Evolutionary conservation across 768 basidiomycete species (phyloP).

Genomic region (Astraeus odoratus): DNA sequence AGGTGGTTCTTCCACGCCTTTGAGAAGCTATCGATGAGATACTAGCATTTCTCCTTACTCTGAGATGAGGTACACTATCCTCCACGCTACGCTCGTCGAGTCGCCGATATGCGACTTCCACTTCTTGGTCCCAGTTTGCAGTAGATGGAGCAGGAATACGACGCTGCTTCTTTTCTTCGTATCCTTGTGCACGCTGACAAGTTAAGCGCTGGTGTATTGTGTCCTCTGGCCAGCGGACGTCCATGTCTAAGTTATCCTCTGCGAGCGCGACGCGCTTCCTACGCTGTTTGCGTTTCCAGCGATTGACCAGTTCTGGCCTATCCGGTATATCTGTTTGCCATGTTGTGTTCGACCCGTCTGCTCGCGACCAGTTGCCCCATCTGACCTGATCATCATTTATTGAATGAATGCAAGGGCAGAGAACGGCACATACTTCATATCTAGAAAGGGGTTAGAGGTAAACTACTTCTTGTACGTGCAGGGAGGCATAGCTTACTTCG

Average conservation of each 20-base stretch:
- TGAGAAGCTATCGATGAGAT: conserved; percentile 5
- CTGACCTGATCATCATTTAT: conserved; percentile 32
- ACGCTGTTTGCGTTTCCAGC: conserved; percentile 31
- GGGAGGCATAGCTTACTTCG: conserved; percentile 12
- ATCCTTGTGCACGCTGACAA: conserved; percentile 37
- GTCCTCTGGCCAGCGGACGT: conserved; percentile 33
- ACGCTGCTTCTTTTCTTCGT: conserved; percentile 34
- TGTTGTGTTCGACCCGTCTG: conserved; percentile 48
- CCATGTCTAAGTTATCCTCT: conserved; percentile 29
- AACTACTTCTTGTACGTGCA: conserved; percentile 2
- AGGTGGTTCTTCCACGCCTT: conserved; percentile 4
- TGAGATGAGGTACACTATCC: conserved; percentile 16
- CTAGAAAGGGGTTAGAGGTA: conserved; percentile 12
- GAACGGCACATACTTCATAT: conserved; percentile 23
- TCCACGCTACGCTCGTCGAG: conserved; percentile 23
- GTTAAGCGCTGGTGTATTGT: conserved; percentile 39
- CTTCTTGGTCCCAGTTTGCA: conserved; percentile 21
- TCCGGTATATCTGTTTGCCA: conserved; percentile 34
- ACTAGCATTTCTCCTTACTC: conserved; percentile 13
- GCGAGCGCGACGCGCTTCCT: conserved; percentile 25
- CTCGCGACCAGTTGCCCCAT: conserved; percentile 47
- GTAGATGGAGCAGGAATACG: conserved; percentile 7
- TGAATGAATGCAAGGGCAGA: neutral
- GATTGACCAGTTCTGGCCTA: conserved; percentile 11
- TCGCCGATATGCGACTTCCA: conserved; percentile 14